Base-by-base conservation (phyloP, 257 asterid species). In the Ilex asprella region DNA sequence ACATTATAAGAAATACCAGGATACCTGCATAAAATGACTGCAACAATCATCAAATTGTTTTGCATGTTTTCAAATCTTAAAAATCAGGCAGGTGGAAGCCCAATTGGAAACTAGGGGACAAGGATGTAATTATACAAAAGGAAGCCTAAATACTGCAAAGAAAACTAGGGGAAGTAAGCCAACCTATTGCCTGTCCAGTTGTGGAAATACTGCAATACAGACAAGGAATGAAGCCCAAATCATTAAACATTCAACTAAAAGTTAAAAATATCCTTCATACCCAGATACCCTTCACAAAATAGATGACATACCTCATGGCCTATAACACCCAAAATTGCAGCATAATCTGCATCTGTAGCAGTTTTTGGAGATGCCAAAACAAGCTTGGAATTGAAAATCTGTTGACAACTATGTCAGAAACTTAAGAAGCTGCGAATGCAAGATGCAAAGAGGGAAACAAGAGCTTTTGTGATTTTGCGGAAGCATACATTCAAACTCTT, bases 111-210 rank as follows among this genome's bases (percentile, higher is more conserved):
- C 13, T 14, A 46, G 52, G 52, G 52, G 3, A 46, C 52, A 46
- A 46, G 52, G 52, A 46, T 46, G 3, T 46, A 46, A 46, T 10
- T 0, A 46, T 14, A 46, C 52, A 46, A 46, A 46, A 46, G 13
- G n/a, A 46, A 46, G 4, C 14, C 4, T 46, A 35, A 35, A 35
- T 35, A 35, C 41, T 8, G 41, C 41, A 35, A 35, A 7, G 12
- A 46, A 7, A 46, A 13, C 43, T 61, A 63, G 46, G 61, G 31
- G 12, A 35, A 41, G 12, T 16, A 16, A 51, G 69, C 81, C 47
- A 66, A 92, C 97, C 99, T 86, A 86, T 92, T 92, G 67, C 99
- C 99, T 14, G 99, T 89, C 99, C 99, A 92, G 74, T 89, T 92
- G 94, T 92, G 99, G 64, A 92, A 92, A 67, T 92, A 92, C 99